Evolutionary conservation across 2,329 filamentous ascomycete species (phyloP), one percentile per base, ranked within the genome.

Genomic region (Orbilia blumenaviensis): DNA sequence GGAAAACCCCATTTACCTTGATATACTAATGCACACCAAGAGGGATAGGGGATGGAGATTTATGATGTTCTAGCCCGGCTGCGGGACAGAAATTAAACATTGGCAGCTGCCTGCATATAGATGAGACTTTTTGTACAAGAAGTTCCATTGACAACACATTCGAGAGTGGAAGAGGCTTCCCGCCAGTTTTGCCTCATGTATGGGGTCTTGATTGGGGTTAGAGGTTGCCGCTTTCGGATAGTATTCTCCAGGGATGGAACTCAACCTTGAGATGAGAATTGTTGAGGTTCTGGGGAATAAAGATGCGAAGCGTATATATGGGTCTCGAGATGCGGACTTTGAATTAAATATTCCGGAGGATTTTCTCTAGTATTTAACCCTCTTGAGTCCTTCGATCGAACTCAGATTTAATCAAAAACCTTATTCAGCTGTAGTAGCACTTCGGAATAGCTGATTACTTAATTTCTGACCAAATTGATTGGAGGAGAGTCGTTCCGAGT

Each of bases 371-470:
- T 18, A n/a, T 56, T 56, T 48, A n/a, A n/a, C 25, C 32, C n/a
- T 25, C 27, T 54, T 21, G 2, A 12, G 9, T 16, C 34, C 23
- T 54, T 23, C 21, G 2, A 46, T 46, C 23, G 12, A 46, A 54
- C 21, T 54, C 48, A 54, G n/a, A 54, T 50, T 27, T 32, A 54
- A 34, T 34, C 32, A 10, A 23, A 56, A 56, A 56, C 52, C 27
- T 38, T 56, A 56, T 56, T 56, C 32, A 36, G 52, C 52, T 56
- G 52, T 21, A 23, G 52, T 38, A 56, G 52, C 52, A 38, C 16
- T 56, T 56, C 52, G 52, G 52, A 56, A 56, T 56, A 56, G 52
- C 52, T 38, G 52, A 56, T 56, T 56, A 38, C 52, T 56, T 56
- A 56, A 56, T 56, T 38, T 56, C 32, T 29, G 32, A 21, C 18